phyloP scores from a whole-genome alignment of 805 yeast species.

The Ogataea saltuana region DNA sequence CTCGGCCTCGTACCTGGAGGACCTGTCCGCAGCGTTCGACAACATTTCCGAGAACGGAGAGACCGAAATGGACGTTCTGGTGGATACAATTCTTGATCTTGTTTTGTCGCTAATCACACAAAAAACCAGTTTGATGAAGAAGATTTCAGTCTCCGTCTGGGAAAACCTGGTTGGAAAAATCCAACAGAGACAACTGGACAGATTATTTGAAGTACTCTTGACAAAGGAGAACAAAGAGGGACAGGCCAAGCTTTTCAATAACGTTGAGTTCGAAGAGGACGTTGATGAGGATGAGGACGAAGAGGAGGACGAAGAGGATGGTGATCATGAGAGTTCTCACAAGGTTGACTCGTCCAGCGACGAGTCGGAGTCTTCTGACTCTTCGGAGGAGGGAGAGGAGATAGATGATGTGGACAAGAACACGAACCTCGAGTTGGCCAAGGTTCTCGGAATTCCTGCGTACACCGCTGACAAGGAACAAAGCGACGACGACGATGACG shows the following conservation, averaged over 20 bases:
- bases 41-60: slow-evolving; percentile 41
- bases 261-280: slow-evolving; percentile 50
- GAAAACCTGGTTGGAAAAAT: slow-evolving; percentile 53
- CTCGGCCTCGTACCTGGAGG: slow-evolving; percentile 71
- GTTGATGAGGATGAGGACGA: slow-evolving; percentile 50
- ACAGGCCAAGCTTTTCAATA: slow-evolving; percentile 71
- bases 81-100: slow-evolving; percentile 47
- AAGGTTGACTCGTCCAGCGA: slow-evolving; percentile 23
- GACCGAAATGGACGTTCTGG: slow-evolving; percentile 38
- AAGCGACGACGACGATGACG: slow-evolving; percentile 33
- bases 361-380: slow-evolving; percentile 13
- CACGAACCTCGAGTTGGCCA: slow-evolving; percentile 65
- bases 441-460: slow-evolving; percentile 65
- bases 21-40: slow-evolving; percentile 62
- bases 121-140: slow-evolving; percentile 57
- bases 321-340: slow-evolving; percentile 37
- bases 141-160: slow-evolving; percentile 49
- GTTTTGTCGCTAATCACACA: slow-evolving; percentile 58
- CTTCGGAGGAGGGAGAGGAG: slow-evolving; percentile 11
- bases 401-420: slow-evolving; percentile 39
- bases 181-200: slow-evolving; percentile 44
- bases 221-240: slow-evolving; percentile 83
- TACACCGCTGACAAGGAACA: slow-evolving; percentile 23
- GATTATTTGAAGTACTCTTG: slow-evolving; percentile 54
- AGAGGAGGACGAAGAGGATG: slow-evolving; percentile 35